Evolutionary conservation across 116 monocot genomes (phyloP).

Genomic region (Papilionanthe hybrid): DNA sequence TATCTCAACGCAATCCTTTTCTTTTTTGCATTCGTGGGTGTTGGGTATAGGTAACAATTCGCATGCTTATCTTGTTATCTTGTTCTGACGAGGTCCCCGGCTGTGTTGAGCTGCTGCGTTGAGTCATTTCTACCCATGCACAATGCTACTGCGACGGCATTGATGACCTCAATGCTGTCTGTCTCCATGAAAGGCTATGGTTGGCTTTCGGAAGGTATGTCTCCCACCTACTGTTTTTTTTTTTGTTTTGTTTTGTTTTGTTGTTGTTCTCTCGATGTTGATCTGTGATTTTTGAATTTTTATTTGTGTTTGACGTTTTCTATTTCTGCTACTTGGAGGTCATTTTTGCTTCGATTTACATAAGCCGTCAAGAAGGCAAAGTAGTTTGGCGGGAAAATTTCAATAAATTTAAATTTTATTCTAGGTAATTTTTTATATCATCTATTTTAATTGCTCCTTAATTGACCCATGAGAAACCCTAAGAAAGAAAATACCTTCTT

Average conservation of each 20-base stretch:
- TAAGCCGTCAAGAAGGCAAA: background rate
- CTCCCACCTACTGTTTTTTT: background rate
- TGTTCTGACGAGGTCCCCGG: conserved; percentile 36
- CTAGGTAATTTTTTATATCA: background rate
- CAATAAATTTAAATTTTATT: background rate
- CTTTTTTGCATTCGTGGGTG: background rate
- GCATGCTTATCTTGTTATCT: background rate
- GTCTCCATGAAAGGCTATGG: conserved; percentile 42
- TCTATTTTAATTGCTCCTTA: background rate
- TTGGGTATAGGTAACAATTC: background rate
- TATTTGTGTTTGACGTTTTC: background rate
- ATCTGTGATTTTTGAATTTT: background rate
- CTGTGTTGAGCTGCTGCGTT: conserved; percentile 49
- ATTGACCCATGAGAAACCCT: too few relatives aligned
- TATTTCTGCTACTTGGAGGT: background rate
- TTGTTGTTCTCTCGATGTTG: background rate
- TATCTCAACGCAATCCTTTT: background rate
- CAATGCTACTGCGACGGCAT: conserved; percentile 54
- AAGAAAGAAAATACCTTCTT: too few relatives aligned
- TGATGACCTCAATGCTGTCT: conserved; percentile 64
- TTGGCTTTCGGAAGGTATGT: conserved; percentile 63
- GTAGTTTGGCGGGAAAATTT: background rate
- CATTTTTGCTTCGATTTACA: background rate
- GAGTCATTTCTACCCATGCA: conserved; percentile 72
- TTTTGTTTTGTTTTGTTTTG: background rate